Evolutionary conservation across 331 rosid genomes (phyloP).

Genomic region (Malus hybrid): DNA sequence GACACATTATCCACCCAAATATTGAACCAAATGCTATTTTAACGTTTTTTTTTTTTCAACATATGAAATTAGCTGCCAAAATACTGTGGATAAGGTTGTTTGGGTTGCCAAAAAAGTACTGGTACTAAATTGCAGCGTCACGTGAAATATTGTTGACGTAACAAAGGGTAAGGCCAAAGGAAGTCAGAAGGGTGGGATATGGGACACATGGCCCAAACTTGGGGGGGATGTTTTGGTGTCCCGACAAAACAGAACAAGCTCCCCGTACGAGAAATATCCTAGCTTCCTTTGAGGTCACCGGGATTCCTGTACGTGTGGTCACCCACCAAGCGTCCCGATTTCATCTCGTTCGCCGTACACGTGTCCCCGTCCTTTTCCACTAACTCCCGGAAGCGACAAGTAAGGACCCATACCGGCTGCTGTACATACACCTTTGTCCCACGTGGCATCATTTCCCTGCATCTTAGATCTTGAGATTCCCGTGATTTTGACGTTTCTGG

Average conservation of each 20-base stretch:
- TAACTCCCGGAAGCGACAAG: background rate
- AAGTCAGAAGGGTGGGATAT: background rate
- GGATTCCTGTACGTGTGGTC: conserved; percentile 16
- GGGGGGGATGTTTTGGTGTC: background rate
- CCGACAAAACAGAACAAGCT: conserved; percentile 17
- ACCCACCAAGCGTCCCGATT: conserved; percentile 14
- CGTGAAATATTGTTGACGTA: background rate
- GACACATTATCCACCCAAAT: too few relatives aligned
- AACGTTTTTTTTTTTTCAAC: too few relatives aligned
- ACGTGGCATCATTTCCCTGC: conserved; percentile 3
- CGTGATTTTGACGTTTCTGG: conserved; percentile 16
- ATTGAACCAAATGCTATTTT: too few relatives aligned
- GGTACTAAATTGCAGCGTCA: background rate
- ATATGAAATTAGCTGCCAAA: background rate
- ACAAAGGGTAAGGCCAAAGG: background rate
- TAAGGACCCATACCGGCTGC: background rate
- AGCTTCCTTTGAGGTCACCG: background rate
- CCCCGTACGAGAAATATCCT: conserved; percentile 24
- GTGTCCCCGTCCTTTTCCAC: conserved; percentile 21
- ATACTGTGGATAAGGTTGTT: background rate
- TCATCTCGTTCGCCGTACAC: conserved; percentile 13
- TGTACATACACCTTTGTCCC: background rate
- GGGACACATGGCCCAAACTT: background rate
- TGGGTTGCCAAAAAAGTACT: background rate
- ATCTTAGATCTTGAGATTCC: conserved; percentile 24